Evolutionary conservation across 1,284 basidiomycete genomes (phyloP).

Genomic region (Pholiota adiposa): DNA sequence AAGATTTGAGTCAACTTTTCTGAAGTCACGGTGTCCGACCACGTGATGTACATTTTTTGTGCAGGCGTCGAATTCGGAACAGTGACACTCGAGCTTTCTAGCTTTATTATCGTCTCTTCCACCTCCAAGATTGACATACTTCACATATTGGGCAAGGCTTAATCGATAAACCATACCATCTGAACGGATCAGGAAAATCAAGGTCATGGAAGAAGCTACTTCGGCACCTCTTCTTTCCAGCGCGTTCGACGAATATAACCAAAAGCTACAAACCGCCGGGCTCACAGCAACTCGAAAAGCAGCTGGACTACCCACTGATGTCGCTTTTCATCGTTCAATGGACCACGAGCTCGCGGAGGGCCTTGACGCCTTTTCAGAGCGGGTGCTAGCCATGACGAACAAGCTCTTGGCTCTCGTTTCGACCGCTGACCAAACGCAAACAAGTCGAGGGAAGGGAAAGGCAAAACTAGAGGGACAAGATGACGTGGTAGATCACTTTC

Average conservation of each 20-base stretch:
- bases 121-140: no score
- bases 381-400: conserved; percentile 67
- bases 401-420: conserved; percentile 61
- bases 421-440: conserved; percentile 36
- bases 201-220: not conserved
- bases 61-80: no score
- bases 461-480: conserved; percentile 70
- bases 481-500: conserved; percentile 83
- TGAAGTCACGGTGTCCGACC: no score
- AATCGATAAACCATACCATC: no score
- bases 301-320: conserved; percentile 65
- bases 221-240: not conserved
- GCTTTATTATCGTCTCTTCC: no score
- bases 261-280: conserved; percentile 57
- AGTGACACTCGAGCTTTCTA: no score
- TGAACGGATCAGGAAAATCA: no score
- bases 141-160: no score
- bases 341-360: conserved; percentile 71
- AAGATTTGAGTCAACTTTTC: no score
- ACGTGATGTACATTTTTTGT: no score
- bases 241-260: conserved; percentile 45
- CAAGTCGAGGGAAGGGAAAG: conserved; percentile 44
- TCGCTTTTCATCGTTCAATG: conserved; percentile 86
- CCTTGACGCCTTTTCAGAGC: conserved; percentile 64
- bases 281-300: conserved; percentile 65